These are phyloP conservation scores for Dendrobium catenatum DNA, from an alignment of 106 monocot genomes.

Conservation along the genomic window DNA sequence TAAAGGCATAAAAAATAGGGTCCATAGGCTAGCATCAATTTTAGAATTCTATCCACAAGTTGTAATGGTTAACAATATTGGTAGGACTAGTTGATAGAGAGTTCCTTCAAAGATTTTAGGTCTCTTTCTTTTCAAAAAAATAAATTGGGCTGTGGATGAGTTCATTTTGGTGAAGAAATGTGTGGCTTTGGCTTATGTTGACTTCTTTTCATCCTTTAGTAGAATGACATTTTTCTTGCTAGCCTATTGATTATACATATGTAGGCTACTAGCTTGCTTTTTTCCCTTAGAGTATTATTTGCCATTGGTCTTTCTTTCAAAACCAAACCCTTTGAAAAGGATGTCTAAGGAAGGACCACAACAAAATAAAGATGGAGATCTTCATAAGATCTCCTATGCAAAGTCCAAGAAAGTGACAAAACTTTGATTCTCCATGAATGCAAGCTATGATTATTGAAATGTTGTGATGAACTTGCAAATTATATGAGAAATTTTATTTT, in stretches of 20 bases:
- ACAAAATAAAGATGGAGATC: background rate
- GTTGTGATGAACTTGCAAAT: background rate
- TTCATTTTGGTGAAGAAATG: too few relatives aligned
- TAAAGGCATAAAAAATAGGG: background rate
- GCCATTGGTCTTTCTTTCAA: too few relatives aligned
- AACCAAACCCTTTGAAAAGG: background rate
- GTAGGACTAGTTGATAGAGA: background rate
- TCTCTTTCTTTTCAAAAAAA: background rate
- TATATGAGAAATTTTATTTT: too few relatives aligned
- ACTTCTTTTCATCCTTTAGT: too few relatives aligned
- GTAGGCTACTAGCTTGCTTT: too few relatives aligned
- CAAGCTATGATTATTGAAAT: background rate
- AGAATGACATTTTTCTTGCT: too few relatives aligned
- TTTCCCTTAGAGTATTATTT: too few relatives aligned
- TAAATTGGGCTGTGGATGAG: too few relatives aligned
- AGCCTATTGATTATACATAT: too few relatives aligned
- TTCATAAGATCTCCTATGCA: background rate
- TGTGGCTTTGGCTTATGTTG: too few relatives aligned
- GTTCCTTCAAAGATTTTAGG: background rate
- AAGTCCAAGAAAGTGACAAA: background rate
- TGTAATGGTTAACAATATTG: background rate
- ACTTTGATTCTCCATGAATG: background rate
- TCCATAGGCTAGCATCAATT: background rate
- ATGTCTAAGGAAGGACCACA: background rate
- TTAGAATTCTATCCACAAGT: background rate